A percentile compares a stretch with the other conserved stretches of the same genome.
These are phyloP conservation scores for Phytopythium boreale DNA, from an alignment of 352 stramenopile species.

Conservation along the genomic window DNA sequence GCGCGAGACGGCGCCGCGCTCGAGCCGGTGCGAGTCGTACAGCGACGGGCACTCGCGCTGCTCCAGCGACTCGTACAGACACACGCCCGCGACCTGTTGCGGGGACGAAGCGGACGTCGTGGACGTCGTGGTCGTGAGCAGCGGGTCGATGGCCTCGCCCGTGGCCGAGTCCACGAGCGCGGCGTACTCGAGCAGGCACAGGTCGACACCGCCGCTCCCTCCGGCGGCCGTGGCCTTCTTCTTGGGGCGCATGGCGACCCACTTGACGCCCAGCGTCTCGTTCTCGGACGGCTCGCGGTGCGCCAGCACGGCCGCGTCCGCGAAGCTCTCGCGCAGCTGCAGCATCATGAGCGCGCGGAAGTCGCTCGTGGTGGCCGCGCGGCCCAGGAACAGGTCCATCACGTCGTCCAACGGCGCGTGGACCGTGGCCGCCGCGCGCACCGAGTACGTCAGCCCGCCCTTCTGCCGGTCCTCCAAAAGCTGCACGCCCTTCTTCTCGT, in stretches of 20 bases:
- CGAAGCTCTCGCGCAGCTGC: slow-evolving; percentile 68
- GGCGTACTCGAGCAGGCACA: slow-evolving; percentile 78
- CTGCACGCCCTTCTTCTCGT: slow-evolving; percentile 70
- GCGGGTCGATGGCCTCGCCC: slow-evolving; percentile 30
- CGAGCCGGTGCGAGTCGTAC: slow-evolving; percentile 66
- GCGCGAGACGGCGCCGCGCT: slow-evolving; percentile 72
- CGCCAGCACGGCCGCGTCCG: slow-evolving; percentile 69
- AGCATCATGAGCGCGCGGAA: slow-evolving; percentile 75
- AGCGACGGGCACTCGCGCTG: slow-evolving; percentile 72
- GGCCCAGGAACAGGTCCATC: slow-evolving; percentile 73
- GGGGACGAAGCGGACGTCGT: not conserved
- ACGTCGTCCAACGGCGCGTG: slow-evolving; percentile 64
- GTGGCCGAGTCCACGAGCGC: slow-evolving; percentile 60
- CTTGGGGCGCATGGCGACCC: slow-evolving; percentile 65
- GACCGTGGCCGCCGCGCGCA: slow-evolving; percentile 55
- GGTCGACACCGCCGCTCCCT: slow-evolving; percentile 46
- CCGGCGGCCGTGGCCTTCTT: slow-evolving; percentile 44
- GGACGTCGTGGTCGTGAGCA: slow-evolving; percentile 13
- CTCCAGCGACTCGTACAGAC: slow-evolving; percentile 80
- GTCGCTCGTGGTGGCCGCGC: slow-evolving; percentile 43
- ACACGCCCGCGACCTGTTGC: slow-evolving; percentile 36
- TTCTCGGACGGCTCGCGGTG: slow-evolving; percentile 71
- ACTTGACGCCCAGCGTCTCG: slow-evolving; percentile 82
- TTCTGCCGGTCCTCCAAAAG: slow-evolving; percentile 80
- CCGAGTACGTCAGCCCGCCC: slow-evolving; percentile 76